Percentiles rank a stretch among this genome's conserved stretches.
Evolutionary conservation across 2,329 filamentous ascomycete genomes (phyloP).

Genomic region (Conoideocrella luteorostrata): DNA sequence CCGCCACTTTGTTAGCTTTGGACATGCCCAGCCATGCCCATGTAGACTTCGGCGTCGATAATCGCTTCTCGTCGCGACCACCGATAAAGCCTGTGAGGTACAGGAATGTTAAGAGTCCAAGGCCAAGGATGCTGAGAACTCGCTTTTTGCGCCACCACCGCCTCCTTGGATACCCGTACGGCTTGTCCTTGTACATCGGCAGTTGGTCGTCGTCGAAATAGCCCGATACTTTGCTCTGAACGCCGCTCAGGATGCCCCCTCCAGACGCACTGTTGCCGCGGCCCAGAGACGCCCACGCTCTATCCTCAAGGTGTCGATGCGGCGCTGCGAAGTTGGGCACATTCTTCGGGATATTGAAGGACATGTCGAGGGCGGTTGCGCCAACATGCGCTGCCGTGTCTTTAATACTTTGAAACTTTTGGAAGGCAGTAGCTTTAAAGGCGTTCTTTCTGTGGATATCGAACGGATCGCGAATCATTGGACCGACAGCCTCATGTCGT

Average conservation of each 20-base stretch:
- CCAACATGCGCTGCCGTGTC: slow-evolving; percentile 44
- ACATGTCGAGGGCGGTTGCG: slow-evolving; percentile 49
- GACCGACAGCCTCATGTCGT: slow-evolving; percentile 23
- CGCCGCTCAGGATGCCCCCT: slow-evolving; percentile 38
- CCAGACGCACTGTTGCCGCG: slow-evolving; percentile 25
- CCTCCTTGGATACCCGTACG: slow-evolving; percentile 62
- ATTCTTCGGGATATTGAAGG: slow-evolving; percentile 62
- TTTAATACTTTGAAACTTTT: slow-evolving; percentile 36
- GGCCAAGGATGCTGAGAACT: slow-evolving; percentile 40
- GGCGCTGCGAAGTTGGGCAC: slow-evolving; percentile 62
- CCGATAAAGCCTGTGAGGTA: slow-evolving; percentile 65
- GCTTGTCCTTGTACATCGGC: slow-evolving; percentile 99
- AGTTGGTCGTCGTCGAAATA: slow-evolving; percentile 57
- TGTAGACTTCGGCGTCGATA: slow-evolving; percentile 26
- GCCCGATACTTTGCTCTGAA: slow-evolving; percentile 56
- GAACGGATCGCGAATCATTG: slow-evolving; percentile 40
- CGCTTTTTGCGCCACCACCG: slow-evolving; percentile 61
- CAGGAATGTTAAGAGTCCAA: slow-evolving; percentile 53
- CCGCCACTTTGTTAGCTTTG: slow-evolving; percentile 38
- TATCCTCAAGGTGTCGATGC: slow-evolving; percentile 59
- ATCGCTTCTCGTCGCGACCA: slow-evolving; percentile 22
- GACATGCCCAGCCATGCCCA: slow-evolving; percentile 55
- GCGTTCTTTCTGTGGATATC: slow-evolving; percentile 36
- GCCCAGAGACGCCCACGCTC: slow-evolving; percentile 51
- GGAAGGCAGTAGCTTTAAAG: slow-evolving; percentile 42